phyloP scores from a whole-genome alignment of 2,329 filamentous ascomycete genomes.

The Coccinonectria pachysandricola region DNA sequence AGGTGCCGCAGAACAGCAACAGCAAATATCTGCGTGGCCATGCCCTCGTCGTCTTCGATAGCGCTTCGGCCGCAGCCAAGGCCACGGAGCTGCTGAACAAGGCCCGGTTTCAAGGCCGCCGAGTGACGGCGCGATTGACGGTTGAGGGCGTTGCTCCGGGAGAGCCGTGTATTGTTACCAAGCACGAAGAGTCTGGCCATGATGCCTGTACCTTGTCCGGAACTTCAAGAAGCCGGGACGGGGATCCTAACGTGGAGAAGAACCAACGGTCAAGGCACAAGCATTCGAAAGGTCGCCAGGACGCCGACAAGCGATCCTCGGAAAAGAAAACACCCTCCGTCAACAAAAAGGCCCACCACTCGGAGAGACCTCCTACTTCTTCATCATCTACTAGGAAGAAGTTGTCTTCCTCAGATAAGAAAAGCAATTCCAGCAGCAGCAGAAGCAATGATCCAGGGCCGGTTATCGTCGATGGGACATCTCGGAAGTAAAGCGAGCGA shows the following conservation, averaged over 20 bases:
- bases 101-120: conserved; percentile 15
- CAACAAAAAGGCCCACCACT: conserved; percentile 6
- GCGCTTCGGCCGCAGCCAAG: conserved; percentile 9
- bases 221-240: conserved; percentile 5
- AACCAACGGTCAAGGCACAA: conserved; percentile 8
- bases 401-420: conserved; percentile 1
- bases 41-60: conserved; percentile 16
- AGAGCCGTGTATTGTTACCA: conserved; percentile 3
- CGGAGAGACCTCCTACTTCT: no score
- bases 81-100: conserved; percentile 18
- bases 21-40: conserved; percentile 17
- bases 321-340: conserved; percentile 6
- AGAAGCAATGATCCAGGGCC: conserved; percentile 6
- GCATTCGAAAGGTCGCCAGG: conserved; percentile 5
- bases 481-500: conserved; percentile 5
- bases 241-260: conserved; percentile 3
- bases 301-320: conserved; percentile 1
- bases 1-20: conserved; percentile 15
- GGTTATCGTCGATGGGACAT: conserved; percentile 13
- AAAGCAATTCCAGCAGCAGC: no score
- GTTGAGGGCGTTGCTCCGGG: conserved; percentile 8
- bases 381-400: conserved; percentile 7
- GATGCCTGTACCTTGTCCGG: conserved; percentile 4
- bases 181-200: background rate
- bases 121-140: conserved; percentile 14